phyloP scores from a whole-genome alignment of 768 basidiomycete species.

The Coprinopsis strossmayeri region DNA sequence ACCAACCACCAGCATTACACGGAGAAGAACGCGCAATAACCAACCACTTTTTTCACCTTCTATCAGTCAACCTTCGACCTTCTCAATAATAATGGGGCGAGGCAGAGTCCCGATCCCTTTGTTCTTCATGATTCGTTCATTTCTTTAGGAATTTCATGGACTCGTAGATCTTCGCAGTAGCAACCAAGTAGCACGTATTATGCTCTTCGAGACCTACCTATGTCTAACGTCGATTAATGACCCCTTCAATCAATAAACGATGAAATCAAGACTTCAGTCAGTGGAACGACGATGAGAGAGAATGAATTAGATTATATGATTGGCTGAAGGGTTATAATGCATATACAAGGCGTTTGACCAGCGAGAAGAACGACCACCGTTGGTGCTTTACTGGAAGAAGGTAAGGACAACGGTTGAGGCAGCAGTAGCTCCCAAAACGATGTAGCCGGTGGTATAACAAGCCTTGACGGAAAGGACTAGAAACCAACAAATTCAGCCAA shows the following conservation, averaged over 20 bases:
- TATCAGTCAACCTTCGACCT: no score
- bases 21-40: no score
- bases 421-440: slow-evolving; percentile 74
- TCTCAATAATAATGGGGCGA: no score
- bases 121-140: no score
- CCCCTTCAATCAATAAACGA: neutral
- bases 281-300: neutral
- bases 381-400: slow-evolving; percentile 19
- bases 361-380: neutral
- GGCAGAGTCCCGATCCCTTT: no score
- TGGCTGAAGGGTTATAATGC: slow-evolving; percentile 2
- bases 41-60: no score
- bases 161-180: no score
- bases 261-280: neutral
- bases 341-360: neutral
- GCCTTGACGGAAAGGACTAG: slow-evolving; percentile 78
- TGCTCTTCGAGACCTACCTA: no score
- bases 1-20: no score
- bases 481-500: slow-evolving; percentile 1
- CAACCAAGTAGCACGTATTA: no score
- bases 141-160: no score
- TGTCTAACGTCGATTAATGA: no score
- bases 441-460: slow-evolving; percentile 76
- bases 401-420: slow-evolving; percentile 64
- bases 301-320: neutral